Conservation (phyloP, 1,284 basidiomycete genomes). For the Sporisorium reilianum region DNA sequence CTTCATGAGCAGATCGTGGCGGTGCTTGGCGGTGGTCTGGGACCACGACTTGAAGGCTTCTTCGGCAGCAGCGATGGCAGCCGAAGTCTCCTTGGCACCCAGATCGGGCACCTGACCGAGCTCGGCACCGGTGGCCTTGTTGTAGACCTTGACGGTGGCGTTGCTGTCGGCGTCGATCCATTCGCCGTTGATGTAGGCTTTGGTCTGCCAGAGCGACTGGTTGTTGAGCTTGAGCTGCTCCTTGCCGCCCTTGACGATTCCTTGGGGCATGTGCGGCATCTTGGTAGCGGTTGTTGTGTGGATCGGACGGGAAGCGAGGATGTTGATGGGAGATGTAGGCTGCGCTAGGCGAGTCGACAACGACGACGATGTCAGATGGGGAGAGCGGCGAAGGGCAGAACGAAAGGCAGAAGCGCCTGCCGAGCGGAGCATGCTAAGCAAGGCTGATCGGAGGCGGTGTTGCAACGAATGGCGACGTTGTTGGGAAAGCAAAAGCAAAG, state of each 20-base stretch:
- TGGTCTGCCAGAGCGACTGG: conserved; percentile 51
- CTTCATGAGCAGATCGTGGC: conserved; percentile 63
- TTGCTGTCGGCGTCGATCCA: conserved; percentile 59
- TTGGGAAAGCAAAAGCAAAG: not conserved
- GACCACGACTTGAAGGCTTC: conserved; percentile 62
- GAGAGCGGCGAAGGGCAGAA: conserved; percentile 26
- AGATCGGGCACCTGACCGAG: conserved; percentile 64
- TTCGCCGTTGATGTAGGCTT: conserved; percentile 64
- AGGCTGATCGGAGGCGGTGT: conserved; percentile 5
- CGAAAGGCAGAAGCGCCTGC: conserved; percentile 17
- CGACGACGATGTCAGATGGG: not conserved
- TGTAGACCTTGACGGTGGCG: conserved; percentile 61
- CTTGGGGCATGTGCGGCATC: conserved; percentile 66
- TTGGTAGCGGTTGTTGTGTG: conserved; percentile 28
- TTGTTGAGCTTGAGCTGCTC: conserved; percentile 62
- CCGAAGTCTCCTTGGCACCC: conserved; percentile 53
- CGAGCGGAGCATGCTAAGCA: conserved; percentile 44
- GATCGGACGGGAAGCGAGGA: conserved; percentile 4
- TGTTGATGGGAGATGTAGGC: not conserved
- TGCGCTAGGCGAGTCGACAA: conserved; percentile 1
- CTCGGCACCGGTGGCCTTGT: conserved; percentile 66
- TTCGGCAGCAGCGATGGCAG: conserved; percentile 63
- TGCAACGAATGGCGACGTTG: not conserved
- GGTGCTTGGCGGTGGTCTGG: conserved; percentile 63
- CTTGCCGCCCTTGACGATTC: conserved; percentile 65